Evolutionary conservation across 768 basidiomycete species (phyloP).

Genomic region (Panaeolus papilionaceus): DNA sequence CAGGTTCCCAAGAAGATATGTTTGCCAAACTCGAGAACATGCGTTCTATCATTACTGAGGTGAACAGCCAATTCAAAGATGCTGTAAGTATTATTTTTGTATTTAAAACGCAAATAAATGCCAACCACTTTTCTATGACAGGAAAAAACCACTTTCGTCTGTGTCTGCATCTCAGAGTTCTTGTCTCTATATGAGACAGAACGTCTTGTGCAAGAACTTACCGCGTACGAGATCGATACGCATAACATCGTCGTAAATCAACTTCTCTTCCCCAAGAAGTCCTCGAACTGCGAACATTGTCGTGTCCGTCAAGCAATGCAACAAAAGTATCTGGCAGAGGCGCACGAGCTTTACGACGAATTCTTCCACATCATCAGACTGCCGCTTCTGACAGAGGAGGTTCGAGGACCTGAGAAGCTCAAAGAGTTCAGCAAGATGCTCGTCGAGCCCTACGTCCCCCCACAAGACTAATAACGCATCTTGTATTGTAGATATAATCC

Average conservation of each 20-base stretch:
- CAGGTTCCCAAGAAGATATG: constrained; percentile 95
- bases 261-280: constrained; percentile 89
- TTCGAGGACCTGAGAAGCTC: constrained; percentile 93
- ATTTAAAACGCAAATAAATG: not conserved
- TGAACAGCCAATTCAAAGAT: constrained; percentile 99
- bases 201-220: constrained; percentile 94
- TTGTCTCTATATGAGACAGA: constrained; percentile 98
- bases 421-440: constrained; percentile 94
- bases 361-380: constrained; percentile 97
- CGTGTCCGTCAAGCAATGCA: constrained; percentile 96
- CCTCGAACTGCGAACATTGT: constrained; percentile 95
- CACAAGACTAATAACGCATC: constrained; percentile 39
- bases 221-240: constrained; percentile 94
- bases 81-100: constrained; percentile 62
- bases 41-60: constrained; percentile 96
- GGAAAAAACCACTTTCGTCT: constrained; percentile 99
- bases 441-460: constrained; percentile 77
- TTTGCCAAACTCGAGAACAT: constrained; percentile 97
- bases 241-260: constrained; percentile 99
- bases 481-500: not conserved
- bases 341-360: constrained; percentile 96
- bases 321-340: constrained; percentile 96
- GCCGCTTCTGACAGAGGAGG: constrained; percentile 95
- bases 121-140: constrained; percentile 32
- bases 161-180: constrained; percentile 99